Percentiles rank a stretch among this genome's conserved stretches.
Conservation (phyloP, 2,329 filamentous ascomycete species). For the Claviceps capensis region DNA sequence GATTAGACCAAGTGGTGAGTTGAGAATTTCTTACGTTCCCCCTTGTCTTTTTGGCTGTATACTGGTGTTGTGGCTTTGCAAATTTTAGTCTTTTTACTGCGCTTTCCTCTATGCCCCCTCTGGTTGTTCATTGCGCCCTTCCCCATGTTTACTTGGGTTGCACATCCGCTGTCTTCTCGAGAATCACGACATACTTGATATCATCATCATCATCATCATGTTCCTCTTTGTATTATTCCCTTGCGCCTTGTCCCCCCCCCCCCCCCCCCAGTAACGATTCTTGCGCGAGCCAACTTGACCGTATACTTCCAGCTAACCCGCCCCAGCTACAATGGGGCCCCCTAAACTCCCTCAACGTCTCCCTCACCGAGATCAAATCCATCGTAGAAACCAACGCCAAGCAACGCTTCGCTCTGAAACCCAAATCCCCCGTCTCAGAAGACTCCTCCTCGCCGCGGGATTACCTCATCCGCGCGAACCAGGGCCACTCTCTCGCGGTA, state of each 20-base stretch:
- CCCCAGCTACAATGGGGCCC: slow-evolving; percentile 38
- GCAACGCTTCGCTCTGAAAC: slow-evolving; percentile 74
- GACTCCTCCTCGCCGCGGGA: slow-evolving; percentile 38
- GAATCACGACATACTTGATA: no score
- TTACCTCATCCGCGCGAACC: slow-evolving; percentile 87
- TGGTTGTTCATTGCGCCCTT: no score
- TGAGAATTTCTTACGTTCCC: background rate
- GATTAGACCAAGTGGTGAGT: slow-evolving; percentile 45
- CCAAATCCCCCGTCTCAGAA: slow-evolving; percentile 17
- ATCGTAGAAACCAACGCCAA: slow-evolving; percentile 71
- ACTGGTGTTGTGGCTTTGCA: no score
- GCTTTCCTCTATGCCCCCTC: no score
- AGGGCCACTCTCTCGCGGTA: slow-evolving; percentile 76
- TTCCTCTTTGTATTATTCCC: no score
- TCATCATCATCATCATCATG: no score
- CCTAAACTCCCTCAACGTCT: slow-evolving; percentile 56
- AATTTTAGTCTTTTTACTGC: no score
- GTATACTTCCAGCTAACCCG: background rate
- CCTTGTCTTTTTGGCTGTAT: background rate
- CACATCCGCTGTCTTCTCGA: no score
- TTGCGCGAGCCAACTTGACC: no score
- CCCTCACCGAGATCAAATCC: slow-evolving; percentile 56
- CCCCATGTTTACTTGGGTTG: no score
- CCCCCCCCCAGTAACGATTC: no score
- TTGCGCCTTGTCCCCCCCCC: no score